Evolutionary conservation across 2,329 filamentous ascomycete species (phyloP), one percentile per base, ranked within the genome.

Genomic region (Rutstroemia sydowiana): DNA sequence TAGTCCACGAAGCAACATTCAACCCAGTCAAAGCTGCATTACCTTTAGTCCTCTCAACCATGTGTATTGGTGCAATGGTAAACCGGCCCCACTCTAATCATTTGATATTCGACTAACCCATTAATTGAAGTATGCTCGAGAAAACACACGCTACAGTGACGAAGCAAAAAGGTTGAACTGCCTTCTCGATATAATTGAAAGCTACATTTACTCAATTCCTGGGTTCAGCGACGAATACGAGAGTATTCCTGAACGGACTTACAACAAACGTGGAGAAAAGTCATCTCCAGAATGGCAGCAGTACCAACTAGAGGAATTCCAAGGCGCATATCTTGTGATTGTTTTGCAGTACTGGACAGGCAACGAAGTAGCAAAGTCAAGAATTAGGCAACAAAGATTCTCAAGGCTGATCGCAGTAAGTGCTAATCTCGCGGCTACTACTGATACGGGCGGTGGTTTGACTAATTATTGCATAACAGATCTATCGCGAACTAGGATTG

Each of bases 321-420:
- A 66, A 48, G 63, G 63, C 11, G 63, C 61, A 0, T 65, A 66
- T 56, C 58, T 66, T 9, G 60, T 63, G 54, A 57, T 64, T 50
- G 58, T 66, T 21, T 36, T 65, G 18, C 64, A 66, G 52, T 65
- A 61, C 30, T 66, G 63, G 64, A 59, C 58, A 26, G 64, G 63
- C 11, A 65, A 59, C 34, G 41, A 56, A 6, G 54, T 55, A 10
- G 64, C 64, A 11, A 59, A 58, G 31, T 58, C 57, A 13, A 56
- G 64, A 55, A 61, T 62, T 20, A 59, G 63, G 8, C 63, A 65
- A 34, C 58, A 61, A 36, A 51, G 64, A 31, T 66, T 65, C 36
- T 45, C 58, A 30, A 57, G 60, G 53, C 48, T 65, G 31, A 51
- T 61, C 40, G 56, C 60, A 7, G 64, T 65, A 58, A 56, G 61